phyloP scores from a whole-genome alignment of 2,329 filamentous ascomycete genomes.

The Magnaporthiopsis rhizophila region DNA sequence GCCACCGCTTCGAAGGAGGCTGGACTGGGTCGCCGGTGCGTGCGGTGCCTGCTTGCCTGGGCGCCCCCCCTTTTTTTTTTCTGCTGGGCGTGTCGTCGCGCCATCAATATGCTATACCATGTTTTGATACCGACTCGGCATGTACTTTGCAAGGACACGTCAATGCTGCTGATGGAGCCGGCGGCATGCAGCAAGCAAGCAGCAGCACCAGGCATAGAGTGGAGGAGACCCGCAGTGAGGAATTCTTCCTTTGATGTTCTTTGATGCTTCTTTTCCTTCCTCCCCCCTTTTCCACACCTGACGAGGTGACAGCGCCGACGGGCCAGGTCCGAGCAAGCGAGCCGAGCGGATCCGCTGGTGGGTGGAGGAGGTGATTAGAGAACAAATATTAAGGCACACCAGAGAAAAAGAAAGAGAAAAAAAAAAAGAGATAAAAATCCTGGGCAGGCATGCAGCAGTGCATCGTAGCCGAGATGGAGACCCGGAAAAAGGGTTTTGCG shows the following conservation, averaged over 20 bases:
- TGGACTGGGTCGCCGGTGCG: no score
- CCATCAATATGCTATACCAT: background rate
- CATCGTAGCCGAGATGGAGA: background rate
- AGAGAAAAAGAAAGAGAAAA: background rate
- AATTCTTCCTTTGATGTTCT: background rate
- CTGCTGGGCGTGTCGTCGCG: background rate
- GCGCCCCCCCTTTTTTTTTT: no score
- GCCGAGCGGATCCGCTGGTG: background rate
- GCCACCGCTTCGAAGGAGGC: no score
- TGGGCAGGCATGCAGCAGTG: background rate
- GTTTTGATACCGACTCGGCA: background rate
- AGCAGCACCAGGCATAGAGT: background rate
- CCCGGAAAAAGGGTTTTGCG: background rate
- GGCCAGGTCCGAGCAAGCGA: background rate
- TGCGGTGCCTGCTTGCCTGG: no score
- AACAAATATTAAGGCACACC: background rate
- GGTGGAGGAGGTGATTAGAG: background rate
- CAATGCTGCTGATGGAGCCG: background rate
- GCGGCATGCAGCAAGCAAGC: background rate
- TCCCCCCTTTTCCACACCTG: background rate
- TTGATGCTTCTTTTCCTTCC: background rate
- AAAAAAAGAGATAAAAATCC: background rate
- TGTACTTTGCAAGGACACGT: background rate
- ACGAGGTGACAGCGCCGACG: background rate
- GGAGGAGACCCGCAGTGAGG: background rate